Evolutionary conservation across 768 basidiomycete genomes (phyloP).

Genomic region (Lentinula raphanica): DNA sequence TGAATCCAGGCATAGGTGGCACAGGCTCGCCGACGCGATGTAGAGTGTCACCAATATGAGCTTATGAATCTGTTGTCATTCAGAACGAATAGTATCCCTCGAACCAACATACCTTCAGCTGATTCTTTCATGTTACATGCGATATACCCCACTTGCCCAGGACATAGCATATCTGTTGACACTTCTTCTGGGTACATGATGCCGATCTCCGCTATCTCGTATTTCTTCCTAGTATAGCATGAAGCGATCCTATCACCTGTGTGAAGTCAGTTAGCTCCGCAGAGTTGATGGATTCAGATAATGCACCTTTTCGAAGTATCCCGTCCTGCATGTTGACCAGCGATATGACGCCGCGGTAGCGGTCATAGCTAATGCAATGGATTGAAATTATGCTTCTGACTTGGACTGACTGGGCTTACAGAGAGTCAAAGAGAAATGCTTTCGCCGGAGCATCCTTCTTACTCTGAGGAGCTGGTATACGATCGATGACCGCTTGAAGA

Average conservation of each 20-base stretch:
- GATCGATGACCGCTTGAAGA: constrained; percentile 72
- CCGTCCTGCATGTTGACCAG: constrained; percentile 81
- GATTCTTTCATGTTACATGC: constrained; percentile 99
- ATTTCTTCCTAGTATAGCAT: constrained; percentile 78
- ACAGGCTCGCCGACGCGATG: constrained; percentile 69
- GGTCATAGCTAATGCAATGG: constrained; percentile 68
- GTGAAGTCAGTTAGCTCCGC: not conserved
- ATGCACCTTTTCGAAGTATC: constrained; percentile 69
- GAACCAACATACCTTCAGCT: constrained; percentile 62
- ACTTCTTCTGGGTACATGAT: constrained; percentile 87
- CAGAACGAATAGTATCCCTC: not conserved
- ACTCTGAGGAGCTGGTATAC: constrained; percentile 77
- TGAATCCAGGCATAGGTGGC: constrained; percentile 85
- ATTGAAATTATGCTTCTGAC: not conserved
- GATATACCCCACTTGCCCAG: constrained; percentile 84
- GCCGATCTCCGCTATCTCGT: constrained; percentile 85
- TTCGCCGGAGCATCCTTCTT: constrained; percentile 52
- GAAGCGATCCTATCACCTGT: constrained; percentile 88
- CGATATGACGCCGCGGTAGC: constrained; percentile 93
- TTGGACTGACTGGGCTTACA: constrained; percentile 41
- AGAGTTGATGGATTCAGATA: not conserved
- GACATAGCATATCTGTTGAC: constrained; percentile 58
- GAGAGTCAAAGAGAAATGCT: constrained; percentile 90
- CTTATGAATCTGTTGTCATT: constrained; percentile 33
- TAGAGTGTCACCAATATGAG: constrained; percentile 92